These are phyloP conservation scores for Stellera chamaejasme DNA, from an alignment of 345 rosid species.

Conservation along the genomic window DNA sequence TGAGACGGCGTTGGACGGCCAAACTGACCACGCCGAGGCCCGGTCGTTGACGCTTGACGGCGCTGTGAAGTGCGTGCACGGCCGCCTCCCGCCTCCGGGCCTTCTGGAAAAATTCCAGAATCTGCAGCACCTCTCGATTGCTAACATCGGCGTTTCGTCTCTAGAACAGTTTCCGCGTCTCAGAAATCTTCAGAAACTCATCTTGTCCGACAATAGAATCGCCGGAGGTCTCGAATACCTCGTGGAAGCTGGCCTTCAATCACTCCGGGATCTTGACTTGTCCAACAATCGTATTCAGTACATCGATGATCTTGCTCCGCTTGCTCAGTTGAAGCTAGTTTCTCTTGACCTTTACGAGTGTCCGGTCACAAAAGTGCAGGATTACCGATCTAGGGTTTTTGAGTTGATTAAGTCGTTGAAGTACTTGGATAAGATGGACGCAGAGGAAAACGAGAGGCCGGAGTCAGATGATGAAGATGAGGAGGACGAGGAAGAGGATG, in stretches of 20 bases:
- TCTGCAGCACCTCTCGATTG: slow-evolving; percentile 61
- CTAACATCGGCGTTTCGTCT: slow-evolving; percentile 54
- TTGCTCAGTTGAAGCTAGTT: slow-evolving; percentile 50
- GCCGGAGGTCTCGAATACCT: slow-evolving; percentile 58
- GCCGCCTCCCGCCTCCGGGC: slow-evolving; percentile 44
- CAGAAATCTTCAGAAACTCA: slow-evolving; percentile 45
- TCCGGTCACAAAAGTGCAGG: slow-evolving; percentile 69
- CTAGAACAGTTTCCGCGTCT: slow-evolving; percentile 65
- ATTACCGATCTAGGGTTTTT: slow-evolving; percentile 77
- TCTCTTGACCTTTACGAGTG: slow-evolving; percentile 81
- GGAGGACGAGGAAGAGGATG: slow-evolving; percentile 52
- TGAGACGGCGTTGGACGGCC: slow-evolving; percentile 57
- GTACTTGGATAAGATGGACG: slow-evolving; percentile 81
- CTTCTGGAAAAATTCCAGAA: slow-evolving; percentile 50
- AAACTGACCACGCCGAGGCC: slow-evolving; percentile 32
- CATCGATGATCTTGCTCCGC: slow-evolving; percentile 63
- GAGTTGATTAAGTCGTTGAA: slow-evolving; percentile 59
- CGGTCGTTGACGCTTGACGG: slow-evolving; percentile 61
- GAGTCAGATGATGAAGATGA: slow-evolving; percentile 76
- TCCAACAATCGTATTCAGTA: slow-evolving; percentile 67
- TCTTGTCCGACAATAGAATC: slow-evolving; percentile 63
- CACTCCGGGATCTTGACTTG: slow-evolving; percentile 59
- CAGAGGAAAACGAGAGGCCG: slow-evolving; percentile 68
- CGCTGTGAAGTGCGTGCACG: slow-evolving; percentile 63
- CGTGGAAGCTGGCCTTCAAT: slow-evolving; percentile 52